These are phyloP conservation scores for Trametes meyenii DNA, from an alignment of 768 basidiomycete species.

Conservation along the genomic window DNA sequence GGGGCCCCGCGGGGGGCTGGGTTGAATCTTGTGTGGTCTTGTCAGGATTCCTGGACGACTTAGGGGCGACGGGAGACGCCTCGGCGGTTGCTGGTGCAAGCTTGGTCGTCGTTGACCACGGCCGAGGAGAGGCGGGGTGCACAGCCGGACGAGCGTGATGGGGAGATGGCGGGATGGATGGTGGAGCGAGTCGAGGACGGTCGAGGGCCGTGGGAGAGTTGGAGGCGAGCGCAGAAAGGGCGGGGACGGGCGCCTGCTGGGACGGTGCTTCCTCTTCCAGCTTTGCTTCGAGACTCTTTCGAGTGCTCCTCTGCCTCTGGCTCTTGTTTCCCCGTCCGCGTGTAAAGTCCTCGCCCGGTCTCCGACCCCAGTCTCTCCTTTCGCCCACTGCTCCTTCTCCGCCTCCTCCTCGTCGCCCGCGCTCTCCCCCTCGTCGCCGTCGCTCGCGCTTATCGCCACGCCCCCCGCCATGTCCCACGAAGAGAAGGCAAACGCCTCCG, in stretches of 20 bases:
- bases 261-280: background rate
- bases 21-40: background rate
- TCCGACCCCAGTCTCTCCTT: slow-evolving; percentile 23
- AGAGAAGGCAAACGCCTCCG: slow-evolving; percentile 13
- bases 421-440: background rate
- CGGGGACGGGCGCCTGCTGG: background rate
- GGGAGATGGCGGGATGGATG: background rate
- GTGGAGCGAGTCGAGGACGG: slow-evolving; percentile 1
- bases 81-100: background rate
- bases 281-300: too few relatives aligned
- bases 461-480: slow-evolving; percentile 2
- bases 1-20: too few relatives aligned
- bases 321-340: slow-evolving; percentile 5
- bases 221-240: slow-evolving; percentile 5
- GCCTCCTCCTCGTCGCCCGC: background rate
- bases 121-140: background rate
- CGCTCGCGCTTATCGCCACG: background rate
- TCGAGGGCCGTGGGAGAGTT: background rate
- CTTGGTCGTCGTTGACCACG: background rate
- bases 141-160: background rate
- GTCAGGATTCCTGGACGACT: background rate
- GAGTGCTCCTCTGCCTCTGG: background rate
- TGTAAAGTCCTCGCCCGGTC: slow-evolving; percentile 6
- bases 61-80: background rate
- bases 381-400: background rate